Conservation (phyloP, 768 basidiomycete species). For the Lepiota venenata region DNA sequence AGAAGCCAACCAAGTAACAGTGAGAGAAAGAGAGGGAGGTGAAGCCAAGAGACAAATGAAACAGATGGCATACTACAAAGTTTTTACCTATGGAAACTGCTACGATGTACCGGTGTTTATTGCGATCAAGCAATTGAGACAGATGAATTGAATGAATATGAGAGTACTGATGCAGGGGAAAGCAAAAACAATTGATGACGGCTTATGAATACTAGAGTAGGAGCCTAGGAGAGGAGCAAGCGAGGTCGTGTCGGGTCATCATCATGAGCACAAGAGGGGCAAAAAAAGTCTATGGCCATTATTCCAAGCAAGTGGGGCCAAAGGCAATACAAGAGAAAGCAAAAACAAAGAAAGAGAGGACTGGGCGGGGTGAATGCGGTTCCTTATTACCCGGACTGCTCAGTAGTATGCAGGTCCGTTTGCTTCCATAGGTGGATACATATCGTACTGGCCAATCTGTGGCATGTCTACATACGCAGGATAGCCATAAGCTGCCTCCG, state of each 20-base stretch:
- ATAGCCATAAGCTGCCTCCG: constrained; percentile 60
- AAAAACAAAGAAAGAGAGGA: constrained; percentile 14
- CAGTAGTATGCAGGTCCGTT: constrained; percentile 17
- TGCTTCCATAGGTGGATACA: constrained; percentile 33
- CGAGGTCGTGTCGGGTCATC: constrained; percentile 7
- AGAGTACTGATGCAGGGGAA: constrained; percentile 4
- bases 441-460: constrained; percentile 62
- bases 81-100: constrained; percentile 8
- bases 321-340: constrained; percentile 18
- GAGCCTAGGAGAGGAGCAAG: constrained; percentile 8
- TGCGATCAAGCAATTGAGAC: constrained; percentile 11
- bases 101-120: constrained; percentile 10
- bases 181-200: constrained; percentile 14
- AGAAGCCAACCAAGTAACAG: constrained; percentile 6
- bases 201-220: constrained; percentile 5
- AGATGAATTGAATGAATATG: constrained; percentile 3
- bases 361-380: constrained; percentile 31
- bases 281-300: constrained; percentile 8
- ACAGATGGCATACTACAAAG: constrained; percentile 12
- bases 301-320: background rate
- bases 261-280: constrained; percentile 19
- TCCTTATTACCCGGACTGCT: constrained; percentile 63
- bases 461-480: constrained; percentile 67
- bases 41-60: constrained; percentile 20
- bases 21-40: constrained; percentile 14